A percentile compares a stretch with the other conserved stretches of the same genome.
phyloP scores from a whole-genome alignment of 169 alveolate genomes.

The Plasmodium vivax region DNA sequence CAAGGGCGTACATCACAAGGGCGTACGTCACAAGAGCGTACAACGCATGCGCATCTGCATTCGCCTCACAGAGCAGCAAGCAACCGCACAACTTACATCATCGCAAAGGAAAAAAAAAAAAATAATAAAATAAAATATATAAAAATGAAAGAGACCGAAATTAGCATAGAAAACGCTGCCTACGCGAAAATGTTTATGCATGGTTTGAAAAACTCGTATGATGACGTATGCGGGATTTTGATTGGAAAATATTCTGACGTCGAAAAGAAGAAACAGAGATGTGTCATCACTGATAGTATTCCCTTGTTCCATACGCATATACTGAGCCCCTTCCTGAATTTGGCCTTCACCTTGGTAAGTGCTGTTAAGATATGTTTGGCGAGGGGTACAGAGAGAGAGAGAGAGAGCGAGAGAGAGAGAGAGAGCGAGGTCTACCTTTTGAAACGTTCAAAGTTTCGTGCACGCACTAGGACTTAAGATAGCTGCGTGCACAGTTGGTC shows the following conservation, averaged over 20 bases:
- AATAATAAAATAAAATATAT: neutral
- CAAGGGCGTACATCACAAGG: no score
- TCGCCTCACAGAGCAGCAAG: neutral
- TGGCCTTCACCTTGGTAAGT: conserved; percentile 64
- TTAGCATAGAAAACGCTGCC: conserved; percentile 59
- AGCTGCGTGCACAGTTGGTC: neutral
- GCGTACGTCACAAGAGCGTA: neutral
- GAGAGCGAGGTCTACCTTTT: neutral
- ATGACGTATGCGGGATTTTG: conserved; percentile 69
- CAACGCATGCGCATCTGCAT: neutral
- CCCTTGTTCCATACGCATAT: conserved; percentile 70
- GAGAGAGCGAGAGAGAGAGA: neutral
- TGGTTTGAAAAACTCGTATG: conserved; percentile 64
- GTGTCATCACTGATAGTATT: conserved; percentile 35
- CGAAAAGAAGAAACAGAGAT: conserved; percentile 22
- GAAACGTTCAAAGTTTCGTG: neutral
- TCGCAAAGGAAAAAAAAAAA: conserved; percentile 11
- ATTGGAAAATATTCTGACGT: conserved; percentile 44
- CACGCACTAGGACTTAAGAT: neutral
- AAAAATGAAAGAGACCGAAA: conserved; percentile 40
- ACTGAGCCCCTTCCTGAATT: conserved; percentile 33
- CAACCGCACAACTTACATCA: neutral
- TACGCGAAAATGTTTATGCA: conserved; percentile 75
- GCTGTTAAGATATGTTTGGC: neutral
- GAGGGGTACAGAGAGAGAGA: neutral